Conservation (phyloP, 1,139 yeast species). For the Kluyveromyces sp. region DNA sequence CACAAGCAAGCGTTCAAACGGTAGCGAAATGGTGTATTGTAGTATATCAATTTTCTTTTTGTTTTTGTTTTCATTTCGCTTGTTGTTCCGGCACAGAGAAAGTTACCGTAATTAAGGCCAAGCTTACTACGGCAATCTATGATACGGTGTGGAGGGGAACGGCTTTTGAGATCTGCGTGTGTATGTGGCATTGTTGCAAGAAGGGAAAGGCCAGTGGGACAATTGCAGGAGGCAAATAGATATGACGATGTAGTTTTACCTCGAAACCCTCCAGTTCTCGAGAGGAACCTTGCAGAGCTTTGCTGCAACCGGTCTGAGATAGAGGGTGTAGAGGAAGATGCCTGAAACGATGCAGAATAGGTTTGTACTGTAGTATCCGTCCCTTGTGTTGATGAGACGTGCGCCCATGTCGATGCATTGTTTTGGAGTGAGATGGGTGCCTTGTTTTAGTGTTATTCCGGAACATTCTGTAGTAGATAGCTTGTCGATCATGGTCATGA, state of each 20-base stretch:
- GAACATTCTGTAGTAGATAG: slow-evolving; percentile 60
- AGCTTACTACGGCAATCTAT: too few relatives aligned
- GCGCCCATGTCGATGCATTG: slow-evolving; percentile 53
- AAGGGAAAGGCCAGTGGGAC: background rate
- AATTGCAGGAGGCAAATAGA: background rate
- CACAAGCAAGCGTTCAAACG: too few relatives aligned
- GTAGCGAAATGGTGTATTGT: too few relatives aligned
- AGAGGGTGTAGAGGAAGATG: slow-evolving; percentile 50
- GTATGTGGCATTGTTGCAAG: too few relatives aligned
- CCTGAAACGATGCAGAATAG: slow-evolving; percentile 65
- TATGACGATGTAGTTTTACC: background rate
- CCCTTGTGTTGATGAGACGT: slow-evolving; percentile 43
- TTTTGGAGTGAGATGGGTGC: slow-evolving; percentile 29
- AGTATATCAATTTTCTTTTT: too few relatives aligned
- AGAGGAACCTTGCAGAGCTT: slow-evolving; percentile 31
- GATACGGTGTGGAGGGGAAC: too few relatives aligned
- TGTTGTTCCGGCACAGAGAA: too few relatives aligned
- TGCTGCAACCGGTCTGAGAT: slow-evolving; percentile 49
- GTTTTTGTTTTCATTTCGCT: too few relatives aligned
- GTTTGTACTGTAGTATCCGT: slow-evolving; percentile 83
- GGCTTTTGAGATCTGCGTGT: too few relatives aligned
- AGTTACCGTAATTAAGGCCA: too few relatives aligned
- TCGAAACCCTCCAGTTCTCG: slow-evolving; percentile 29
- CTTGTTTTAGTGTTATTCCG: slow-evolving; percentile 10
- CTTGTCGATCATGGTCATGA: slow-evolving; percentile 70